These are phyloP conservation scores for Anethum foeniculum DNA, from an alignment of 140 eudicot genomes.

Conservation along the genomic window DNA sequence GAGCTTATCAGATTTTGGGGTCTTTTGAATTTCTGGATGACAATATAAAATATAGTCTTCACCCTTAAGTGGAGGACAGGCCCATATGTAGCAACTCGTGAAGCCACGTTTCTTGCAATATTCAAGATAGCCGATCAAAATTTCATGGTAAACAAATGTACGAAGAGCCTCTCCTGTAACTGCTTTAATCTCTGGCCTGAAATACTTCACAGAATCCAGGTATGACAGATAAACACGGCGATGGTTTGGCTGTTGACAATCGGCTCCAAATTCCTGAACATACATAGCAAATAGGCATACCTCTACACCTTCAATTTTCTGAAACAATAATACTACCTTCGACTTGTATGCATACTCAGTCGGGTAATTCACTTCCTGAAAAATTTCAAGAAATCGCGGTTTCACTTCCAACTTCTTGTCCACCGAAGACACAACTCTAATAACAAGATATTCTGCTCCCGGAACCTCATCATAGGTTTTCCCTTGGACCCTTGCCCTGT, in stretches of 20 bases:
- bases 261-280: constrained; percentile 94
- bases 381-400: constrained; percentile 78
- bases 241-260: constrained; percentile 81
- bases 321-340: constrained; percentile 82
- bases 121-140: constrained; percentile 86
- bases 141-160: constrained; percentile 96
- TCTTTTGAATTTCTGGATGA: constrained; percentile 97
- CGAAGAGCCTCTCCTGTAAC: constrained; percentile 96
- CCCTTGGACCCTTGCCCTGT: constrained; percentile 70
- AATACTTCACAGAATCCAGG: constrained; percentile 96
- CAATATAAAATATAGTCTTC: constrained; percentile 96
- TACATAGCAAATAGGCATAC: constrained; percentile 98
- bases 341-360: constrained; percentile 81
- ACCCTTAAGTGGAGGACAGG: constrained; percentile 97
- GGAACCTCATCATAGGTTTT: constrained; percentile 88
- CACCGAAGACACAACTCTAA: constrained; percentile 91
- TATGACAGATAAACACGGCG: constrained; percentile 94
- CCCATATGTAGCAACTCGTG: constrained; percentile 98
- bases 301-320: constrained; percentile 97
- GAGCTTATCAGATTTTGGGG: constrained; percentile 92
- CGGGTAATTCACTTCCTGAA: constrained; percentile 85
- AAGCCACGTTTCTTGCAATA: constrained; percentile 88
- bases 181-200: constrained; percentile 81
- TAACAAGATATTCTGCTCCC: constrained; percentile 87
- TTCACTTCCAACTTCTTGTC: constrained; percentile 96